Base-by-base conservation (phyloP, 2,329 filamentous ascomycete genomes). In the Nigrograna mackinnonii region DNA sequence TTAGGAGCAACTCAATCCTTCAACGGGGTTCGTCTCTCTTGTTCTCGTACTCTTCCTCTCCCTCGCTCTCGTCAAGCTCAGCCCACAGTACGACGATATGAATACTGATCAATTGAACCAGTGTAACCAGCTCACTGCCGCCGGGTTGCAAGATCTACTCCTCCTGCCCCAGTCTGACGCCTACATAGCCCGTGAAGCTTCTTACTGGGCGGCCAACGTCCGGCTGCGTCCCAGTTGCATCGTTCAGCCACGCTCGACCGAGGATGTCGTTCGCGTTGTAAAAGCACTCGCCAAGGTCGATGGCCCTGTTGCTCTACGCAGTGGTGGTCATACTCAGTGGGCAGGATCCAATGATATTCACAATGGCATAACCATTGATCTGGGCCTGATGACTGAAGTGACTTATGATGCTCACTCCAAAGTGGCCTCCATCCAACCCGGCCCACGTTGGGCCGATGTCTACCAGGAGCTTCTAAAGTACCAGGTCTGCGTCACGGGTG, bases 371-470 rank as follows among this genome's bases (percentile, higher is more conserved):
- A 48, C 47, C 4, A 56, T 57, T 32, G 50, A 52, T 22, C 45
- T 56, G 2, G 41, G 44, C 7, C 14, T 32, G 13, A 46, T 55
- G 42, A 51, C 41, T 31, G 19, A 14, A 2, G 28, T 37, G 9
- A 35, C 33, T 21, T 49, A 50, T 33, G 32, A 47, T 37, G 11
- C 38, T 14, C 14, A 33, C 4, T 37, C 30, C 7, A 41, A 40
- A 9, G 24, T 50, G n/a, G 56, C 51, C 11, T 28, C 24, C 12
- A 32, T 60, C 5, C 37, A 43, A 17, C 46, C 54, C 13, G 57
- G 55, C 6, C 22, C 32, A 9, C 58, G 56, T 7, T 69, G 66
- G 63, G 35, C 26, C 6, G 52, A 66, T 19, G 64, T 68, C 14
- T 69, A 68, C 42, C 17, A 41, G 9, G 22, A 37, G 7, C 47